Base-by-base conservation (phyloP, 2,329 filamentous ascomycete species). In the Penicillium psychrosexuale region DNA sequence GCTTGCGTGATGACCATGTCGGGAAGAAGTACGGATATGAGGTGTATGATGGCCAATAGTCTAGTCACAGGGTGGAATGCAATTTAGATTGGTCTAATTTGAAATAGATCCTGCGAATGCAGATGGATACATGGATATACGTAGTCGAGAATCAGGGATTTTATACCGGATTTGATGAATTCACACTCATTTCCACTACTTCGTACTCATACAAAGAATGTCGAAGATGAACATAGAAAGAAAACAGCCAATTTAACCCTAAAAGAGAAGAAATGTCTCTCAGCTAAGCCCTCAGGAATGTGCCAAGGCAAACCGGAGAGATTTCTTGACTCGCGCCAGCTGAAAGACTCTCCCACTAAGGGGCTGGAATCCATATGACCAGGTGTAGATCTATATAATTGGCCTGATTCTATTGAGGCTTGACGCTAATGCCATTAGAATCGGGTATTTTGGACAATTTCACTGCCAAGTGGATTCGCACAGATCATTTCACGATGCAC, bases 401-500 rank as follows among this genome's bases (percentile, higher is more conserved):
- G 46, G 51, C 12, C 12, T 33, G 24, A 27, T 15, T 27, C 8
- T 17, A 38, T 33, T 15, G 22, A 38, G 47, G 39, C 46, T 28
- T 34, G 19, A 38, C 24, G 24, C 51, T 54, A 54, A 37, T 28
- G 36, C 31, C 17, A 24, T 33, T 19, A 27, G 45, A 27, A 28
- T 54, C 39, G 39, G 39, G 39, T 50, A 50, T 50, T 54, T 50
- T 50, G 38, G 24, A 31, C 46, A 9, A 27, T 30, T 42, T 36
- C 17, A 30, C 42, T 19, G 13, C 8, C 5, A 17, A 28, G 24
- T 40, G 22, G 38, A 40, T 5, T 28, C 15, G 5, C 24, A 17
- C 24, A 42, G 15, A 28, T 43, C 31, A 17, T 45, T 28, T 22
- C 12, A 17, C 19, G 1, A 24, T 12, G 22, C n/a, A 13, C 17